Evolutionary conservation across 345 rosid species (phyloP).

Genomic region (Aquilaria sinensis): DNA sequence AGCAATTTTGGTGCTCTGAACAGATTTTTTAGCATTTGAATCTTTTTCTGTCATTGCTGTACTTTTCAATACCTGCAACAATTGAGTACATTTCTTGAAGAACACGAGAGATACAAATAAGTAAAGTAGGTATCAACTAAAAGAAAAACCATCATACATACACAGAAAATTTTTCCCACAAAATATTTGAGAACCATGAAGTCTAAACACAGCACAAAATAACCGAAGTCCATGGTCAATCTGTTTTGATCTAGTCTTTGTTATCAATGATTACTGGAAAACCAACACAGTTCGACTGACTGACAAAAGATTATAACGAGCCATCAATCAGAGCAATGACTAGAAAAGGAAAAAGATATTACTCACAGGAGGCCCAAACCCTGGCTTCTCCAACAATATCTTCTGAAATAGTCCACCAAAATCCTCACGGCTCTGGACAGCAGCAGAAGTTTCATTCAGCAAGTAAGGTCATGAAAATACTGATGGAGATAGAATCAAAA

Average conservation of each 20-base stretch:
- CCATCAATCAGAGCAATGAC: too few relatives aligned
- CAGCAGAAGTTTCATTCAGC: too few relatives aligned
- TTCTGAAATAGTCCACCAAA: conserved; percentile 42
- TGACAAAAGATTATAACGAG: too few relatives aligned
- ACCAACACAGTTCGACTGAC: too few relatives aligned
- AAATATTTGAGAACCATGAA: neutral
- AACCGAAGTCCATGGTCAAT: neutral
- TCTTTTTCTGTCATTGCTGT: conserved; percentile 38
- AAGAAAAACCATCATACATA: neutral
- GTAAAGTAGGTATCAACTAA: neutral
- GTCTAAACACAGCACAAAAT: neutral
- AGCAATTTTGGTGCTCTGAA: conserved; percentile 30
- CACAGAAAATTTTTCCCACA: neutral
- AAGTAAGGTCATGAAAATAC: too few relatives aligned
- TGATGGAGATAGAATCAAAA: too few relatives aligned
- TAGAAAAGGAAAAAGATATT: conserved; percentile 5
- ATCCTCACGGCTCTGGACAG: conserved; percentile 48
- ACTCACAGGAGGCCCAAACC: conserved; percentile 54
- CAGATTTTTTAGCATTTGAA: conserved; percentile 34
- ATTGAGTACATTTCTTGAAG: too few relatives aligned
- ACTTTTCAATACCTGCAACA: conserved; percentile 30
- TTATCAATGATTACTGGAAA: conserved; percentile 3
- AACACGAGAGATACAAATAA: neutral
- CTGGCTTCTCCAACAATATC: conserved; percentile 45
- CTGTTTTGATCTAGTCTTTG: too few relatives aligned